Conservation (phyloP, 2,329 filamentous ascomycete species). For the Penicillium sclerotiorum region DNA sequence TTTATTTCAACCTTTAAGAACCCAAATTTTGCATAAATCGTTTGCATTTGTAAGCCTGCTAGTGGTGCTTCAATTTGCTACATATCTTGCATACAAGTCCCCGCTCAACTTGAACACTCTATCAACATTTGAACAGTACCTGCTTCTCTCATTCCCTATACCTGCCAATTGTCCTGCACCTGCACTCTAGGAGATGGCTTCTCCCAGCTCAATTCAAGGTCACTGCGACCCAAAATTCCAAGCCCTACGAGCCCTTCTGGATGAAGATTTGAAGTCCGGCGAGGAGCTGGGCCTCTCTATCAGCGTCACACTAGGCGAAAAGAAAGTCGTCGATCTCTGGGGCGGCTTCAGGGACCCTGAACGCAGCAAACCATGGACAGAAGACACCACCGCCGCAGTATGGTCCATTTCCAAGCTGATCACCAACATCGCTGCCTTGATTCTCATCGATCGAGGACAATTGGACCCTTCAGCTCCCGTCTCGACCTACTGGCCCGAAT, state of each 20-base stretch:
- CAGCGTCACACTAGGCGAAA: constrained; percentile 46
- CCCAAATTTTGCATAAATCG: too few relatives aligned
- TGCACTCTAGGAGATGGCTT: too few relatives aligned
- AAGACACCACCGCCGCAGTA: constrained; percentile 45
- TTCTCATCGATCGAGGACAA: constrained; percentile 46
- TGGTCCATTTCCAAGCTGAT: constrained; percentile 48
- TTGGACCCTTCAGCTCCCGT: constrained; percentile 43
- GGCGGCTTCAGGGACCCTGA: constrained; percentile 42
- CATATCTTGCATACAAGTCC: too few relatives aligned
- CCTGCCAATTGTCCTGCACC: too few relatives aligned
- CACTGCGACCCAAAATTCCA: constrained; percentile 41
- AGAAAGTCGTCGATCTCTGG: constrained; percentile 50
- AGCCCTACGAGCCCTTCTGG: constrained; percentile 36
- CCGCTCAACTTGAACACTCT: too few relatives aligned
- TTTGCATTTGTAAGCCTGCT: too few relatives aligned
- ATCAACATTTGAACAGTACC: too few relatives aligned
- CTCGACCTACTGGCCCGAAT: constrained; percentile 51
- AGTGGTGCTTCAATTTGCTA: too few relatives aligned
- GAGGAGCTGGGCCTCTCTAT: constrained; percentile 51
- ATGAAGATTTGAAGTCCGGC: constrained; percentile 37
- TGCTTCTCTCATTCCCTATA: too few relatives aligned
- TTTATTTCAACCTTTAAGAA: too few relatives aligned
- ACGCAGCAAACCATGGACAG: constrained; percentile 38
- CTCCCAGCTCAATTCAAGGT: too few relatives aligned
- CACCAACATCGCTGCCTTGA: constrained; percentile 39